phyloP scores from a whole-genome alignment of 1,139 yeast genomes.

The Candida pseudoviswanathii region DNA sequence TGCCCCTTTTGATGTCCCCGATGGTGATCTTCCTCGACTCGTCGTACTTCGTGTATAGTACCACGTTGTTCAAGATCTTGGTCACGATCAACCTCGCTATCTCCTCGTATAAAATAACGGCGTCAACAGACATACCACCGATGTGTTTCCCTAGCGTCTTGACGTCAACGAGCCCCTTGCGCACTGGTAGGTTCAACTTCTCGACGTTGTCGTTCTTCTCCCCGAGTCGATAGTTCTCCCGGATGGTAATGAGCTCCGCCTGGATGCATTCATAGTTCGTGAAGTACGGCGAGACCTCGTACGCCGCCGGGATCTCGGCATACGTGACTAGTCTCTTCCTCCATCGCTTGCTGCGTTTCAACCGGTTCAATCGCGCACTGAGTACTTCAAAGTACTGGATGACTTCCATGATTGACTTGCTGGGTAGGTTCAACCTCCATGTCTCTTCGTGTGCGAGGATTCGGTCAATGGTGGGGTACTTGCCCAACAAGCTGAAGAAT shows the following conservation, averaged over 20 bases:
- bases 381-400: conserved; percentile 47
- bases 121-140: conserved; percentile 5
- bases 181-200: not conserved
- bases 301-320: conserved; percentile 52
- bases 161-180: too few species aligned
- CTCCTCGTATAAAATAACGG: conserved; percentile 12
- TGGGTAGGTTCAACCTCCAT: conserved; percentile 35
- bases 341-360: conserved; percentile 4
- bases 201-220: not conserved
- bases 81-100: conserved; percentile 6
- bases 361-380: conserved; percentile 22
- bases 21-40: not conserved
- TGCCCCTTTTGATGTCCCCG: conserved; percentile 4
- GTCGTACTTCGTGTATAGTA: not conserved
- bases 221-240: conserved; percentile 7
- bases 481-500: conserved; percentile 35
- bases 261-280: conserved; percentile 51
- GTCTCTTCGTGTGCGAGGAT: conserved; percentile 32
- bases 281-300: conserved; percentile 54
- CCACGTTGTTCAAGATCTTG: conserved; percentile 7
- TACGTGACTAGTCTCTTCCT: conserved; percentile 27
- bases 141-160: too few species aligned
- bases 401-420: conserved; percentile 50
- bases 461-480: conserved; percentile 43
- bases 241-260: conserved; percentile 24